Percentiles rank a stretch among this genome's conserved stretches.
phyloP scores from a whole-genome alignment of 305 asterid genomes.

The Petunia hybrid region DNA sequence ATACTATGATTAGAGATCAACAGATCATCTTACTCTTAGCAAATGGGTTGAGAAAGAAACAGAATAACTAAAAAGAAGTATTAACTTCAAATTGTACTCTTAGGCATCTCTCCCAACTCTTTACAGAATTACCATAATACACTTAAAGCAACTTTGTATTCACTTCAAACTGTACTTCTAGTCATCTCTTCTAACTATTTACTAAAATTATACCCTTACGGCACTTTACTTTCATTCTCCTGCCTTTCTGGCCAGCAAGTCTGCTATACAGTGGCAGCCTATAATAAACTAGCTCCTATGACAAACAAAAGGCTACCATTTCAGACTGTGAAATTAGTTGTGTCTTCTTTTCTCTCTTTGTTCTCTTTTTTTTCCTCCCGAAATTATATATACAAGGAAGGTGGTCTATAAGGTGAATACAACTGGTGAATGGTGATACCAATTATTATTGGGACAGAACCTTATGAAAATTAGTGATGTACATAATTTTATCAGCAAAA shows the following conservation, averaged over 20 bases:
- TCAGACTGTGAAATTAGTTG: neutral
- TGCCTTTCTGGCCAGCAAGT: neutral
- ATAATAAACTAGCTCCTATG: neutral
- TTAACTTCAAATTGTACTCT: slow-evolving; percentile 6
- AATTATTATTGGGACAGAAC: neutral
- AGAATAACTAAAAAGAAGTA: neutral
- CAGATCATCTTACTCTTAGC: neutral
- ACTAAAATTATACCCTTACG: neutral
- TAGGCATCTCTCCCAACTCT: neutral
- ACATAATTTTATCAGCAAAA: neutral
- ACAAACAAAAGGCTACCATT: neutral
- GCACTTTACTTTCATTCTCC: neutral
- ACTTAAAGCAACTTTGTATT: neutral
- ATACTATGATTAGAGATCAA: neutral
- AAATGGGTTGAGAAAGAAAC: slow-evolving; percentile 21
- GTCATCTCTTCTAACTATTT: neutral
- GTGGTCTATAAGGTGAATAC: neutral
- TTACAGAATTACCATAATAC: neutral
- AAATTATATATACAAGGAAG: slow-evolving; percentile 13
- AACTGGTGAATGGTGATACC: neutral
- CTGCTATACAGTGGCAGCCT: neutral
- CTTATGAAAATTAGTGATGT: neutral
- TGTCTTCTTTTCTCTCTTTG: neutral
- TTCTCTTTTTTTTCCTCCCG: neutral
- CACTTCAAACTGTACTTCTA: slow-evolving; percentile 12